Evolutionary conservation across 371 early-diverging fungal genomes (phyloP).

Genomic region (Entomophthora muscae): DNA sequence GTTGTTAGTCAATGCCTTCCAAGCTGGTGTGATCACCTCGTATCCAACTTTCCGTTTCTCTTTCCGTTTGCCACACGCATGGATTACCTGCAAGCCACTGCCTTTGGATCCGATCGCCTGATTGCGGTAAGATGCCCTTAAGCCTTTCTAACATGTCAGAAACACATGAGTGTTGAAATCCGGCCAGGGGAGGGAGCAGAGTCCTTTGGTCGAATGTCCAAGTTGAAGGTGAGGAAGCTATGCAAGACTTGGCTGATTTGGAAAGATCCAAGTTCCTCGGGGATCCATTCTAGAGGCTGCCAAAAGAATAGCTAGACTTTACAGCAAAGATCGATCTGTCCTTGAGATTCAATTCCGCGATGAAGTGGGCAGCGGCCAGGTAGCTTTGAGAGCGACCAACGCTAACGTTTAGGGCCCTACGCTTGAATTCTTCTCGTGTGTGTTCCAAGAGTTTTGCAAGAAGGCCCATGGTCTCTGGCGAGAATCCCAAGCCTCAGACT

Average conservation of each 20-base stretch:
- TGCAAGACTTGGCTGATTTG: not conserved
- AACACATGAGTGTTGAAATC: constrained; percentile 3
- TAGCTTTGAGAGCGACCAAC: not conserved
- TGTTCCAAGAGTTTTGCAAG: constrained; percentile 55
- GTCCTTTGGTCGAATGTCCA: constrained; percentile 45
- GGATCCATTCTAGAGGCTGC: constrained; percentile 58
- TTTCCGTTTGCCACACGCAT: constrained; percentile 69
- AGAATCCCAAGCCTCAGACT: constrained; percentile 16
- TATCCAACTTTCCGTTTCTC: constrained; percentile 51
- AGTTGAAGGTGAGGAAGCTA: constrained; percentile 37
- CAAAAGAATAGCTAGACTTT: constrained; percentile 57
- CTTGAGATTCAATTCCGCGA: constrained; percentile 83
- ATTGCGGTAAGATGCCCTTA: constrained; percentile 23
- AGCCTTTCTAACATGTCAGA: not conserved
- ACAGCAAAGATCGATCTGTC: constrained; percentile 33
- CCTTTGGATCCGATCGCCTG: constrained; percentile 68
- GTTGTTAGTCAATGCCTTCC: constrained; percentile 69
- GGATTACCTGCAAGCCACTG: constrained; percentile 57
- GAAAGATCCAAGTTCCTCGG: constrained; percentile 37
- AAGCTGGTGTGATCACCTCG: constrained; percentile 47
- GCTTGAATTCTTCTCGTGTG: constrained; percentile 71
- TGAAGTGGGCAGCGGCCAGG: constrained; percentile 77
- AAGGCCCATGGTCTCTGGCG: constrained; percentile 37
- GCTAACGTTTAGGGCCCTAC: constrained; percentile 54
- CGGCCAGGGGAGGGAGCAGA: constrained; percentile 14